Evolutionary conservation across 257 asterid species (phyloP).

Genomic region (Anisodus tanguticus): DNA sequence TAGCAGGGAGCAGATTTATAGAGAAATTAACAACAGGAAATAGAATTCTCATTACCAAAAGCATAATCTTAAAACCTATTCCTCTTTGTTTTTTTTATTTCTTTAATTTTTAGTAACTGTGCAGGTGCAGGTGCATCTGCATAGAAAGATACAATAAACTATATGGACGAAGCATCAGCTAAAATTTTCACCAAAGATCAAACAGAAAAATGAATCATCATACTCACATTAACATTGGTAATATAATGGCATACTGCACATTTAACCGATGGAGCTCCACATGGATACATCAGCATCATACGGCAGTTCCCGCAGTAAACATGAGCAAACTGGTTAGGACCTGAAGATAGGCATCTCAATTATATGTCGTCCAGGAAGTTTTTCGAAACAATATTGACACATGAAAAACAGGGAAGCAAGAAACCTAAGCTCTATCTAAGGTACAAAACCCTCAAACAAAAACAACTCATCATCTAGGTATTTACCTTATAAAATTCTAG

Average conservation of each 20-base stretch:
- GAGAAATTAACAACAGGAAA: background rate
- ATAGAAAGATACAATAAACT: background rate
- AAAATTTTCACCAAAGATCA: conserved; percentile 9
- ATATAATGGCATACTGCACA: conserved; percentile 91
- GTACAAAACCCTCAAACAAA: conserved; percentile 15
- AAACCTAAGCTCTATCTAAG: conserved; percentile 16
- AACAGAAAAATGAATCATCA: background rate
- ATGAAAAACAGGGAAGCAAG: background rate
- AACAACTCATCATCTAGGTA: background rate
- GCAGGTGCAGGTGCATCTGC: conserved; percentile 2
- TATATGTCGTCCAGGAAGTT: conserved; percentile 28
- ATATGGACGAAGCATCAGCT: background rate
- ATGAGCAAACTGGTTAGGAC: conserved; percentile 72
- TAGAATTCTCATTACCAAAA: background rate
- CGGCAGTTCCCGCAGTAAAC: conserved; percentile 90
- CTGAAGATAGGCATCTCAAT: conserved; percentile 35
- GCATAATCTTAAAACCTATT: background rate
- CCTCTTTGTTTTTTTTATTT: background rate
- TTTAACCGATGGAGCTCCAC: conserved; percentile 97
- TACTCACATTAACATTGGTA: conserved; percentile 73
- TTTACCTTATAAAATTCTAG: background rate
- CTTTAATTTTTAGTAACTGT: background rate
- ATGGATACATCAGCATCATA: conserved; percentile 88
- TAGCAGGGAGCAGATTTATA: background rate
- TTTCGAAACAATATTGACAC: background rate